phyloP scores from a whole-genome alignment of 345 rosid genomes.

The Dipteronia sinensis region DNA sequence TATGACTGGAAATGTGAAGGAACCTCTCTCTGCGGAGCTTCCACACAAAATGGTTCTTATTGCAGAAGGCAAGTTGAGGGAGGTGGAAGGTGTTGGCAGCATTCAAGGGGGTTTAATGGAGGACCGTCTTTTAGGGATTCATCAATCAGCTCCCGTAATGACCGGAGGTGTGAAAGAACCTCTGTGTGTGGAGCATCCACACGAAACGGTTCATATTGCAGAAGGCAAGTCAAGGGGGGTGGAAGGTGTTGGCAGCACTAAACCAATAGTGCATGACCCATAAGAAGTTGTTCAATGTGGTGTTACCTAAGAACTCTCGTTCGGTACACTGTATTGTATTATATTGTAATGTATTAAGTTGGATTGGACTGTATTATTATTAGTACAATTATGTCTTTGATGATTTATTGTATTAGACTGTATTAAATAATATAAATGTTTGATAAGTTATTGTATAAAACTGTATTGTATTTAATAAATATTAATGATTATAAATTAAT shows the following conservation, averaged over 20 bases:
- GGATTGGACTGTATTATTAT: too few relatives aligned
- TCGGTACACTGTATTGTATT: too few relatives aligned
- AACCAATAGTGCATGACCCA: slow-evolving; percentile 10
- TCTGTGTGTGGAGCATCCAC: slow-evolving; percentile 53
- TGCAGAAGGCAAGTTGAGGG: slow-evolving; percentile 49
- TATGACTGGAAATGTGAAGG: neutral
- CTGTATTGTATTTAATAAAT: too few relatives aligned
- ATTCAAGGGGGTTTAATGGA: slow-evolving; percentile 7
- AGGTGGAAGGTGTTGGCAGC: slow-evolving; percentile 66
- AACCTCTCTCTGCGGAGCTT: slow-evolving; percentile 48
- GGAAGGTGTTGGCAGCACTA: slow-evolving; percentile 68
- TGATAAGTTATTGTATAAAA: too few relatives aligned
- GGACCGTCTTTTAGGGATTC: too few relatives aligned
- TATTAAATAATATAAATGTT: too few relatives aligned
- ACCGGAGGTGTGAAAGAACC: neutral
- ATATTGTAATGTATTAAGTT: too few relatives aligned
- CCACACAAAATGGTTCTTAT: slow-evolving; percentile 43
- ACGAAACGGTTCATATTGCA: slow-evolving; percentile 48
- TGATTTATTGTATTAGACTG: too few relatives aligned
- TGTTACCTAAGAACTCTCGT: slow-evolving; percentile 25
- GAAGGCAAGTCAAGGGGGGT: slow-evolving; percentile 43
- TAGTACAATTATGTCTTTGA: too few relatives aligned
- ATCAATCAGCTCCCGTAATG: neutral
- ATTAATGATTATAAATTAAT: too few relatives aligned
- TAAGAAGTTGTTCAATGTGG: slow-evolving; percentile 27